Conservation (phyloP, 2,329 filamentous ascomycete species). For the Sarocladium brachiariae region DNA sequence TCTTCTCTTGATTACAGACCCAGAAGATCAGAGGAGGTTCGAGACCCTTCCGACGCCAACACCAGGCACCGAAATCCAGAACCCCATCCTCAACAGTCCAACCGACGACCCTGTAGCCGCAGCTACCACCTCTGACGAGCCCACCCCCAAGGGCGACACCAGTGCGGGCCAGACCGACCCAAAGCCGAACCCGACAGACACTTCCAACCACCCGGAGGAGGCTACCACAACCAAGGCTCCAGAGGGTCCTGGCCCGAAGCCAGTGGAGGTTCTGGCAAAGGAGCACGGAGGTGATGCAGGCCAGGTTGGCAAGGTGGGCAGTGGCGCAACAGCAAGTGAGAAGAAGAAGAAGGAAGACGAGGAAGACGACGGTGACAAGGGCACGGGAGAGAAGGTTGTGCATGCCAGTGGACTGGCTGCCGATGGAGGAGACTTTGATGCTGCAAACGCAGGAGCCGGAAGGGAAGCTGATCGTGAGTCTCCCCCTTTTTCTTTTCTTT, state of each 20-base stretch:
- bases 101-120: slow-evolving; percentile 11
- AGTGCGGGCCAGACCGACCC: slow-evolving; percentile 31
- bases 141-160: slow-evolving; percentile 15
- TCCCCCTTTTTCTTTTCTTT: not conserved
- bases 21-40: slow-evolving; percentile 13
- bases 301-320: slow-evolving; percentile 11
- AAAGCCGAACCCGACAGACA: slow-evolving; percentile 27
- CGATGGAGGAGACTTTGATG: slow-evolving; percentile 64
- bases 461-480: slow-evolving; percentile 58
- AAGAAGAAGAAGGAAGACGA: slow-evolving; percentile 19
- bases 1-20: slow-evolving; percentile 7
- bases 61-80: slow-evolving; percentile 5
- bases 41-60: not conserved
- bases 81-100: not conserved
- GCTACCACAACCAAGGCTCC: slow-evolving; percentile 23
- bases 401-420: slow-evolving; percentile 51
- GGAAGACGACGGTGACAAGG: slow-evolving; percentile 26
- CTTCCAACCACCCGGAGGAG: slow-evolving; percentile 16
- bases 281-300: slow-evolving; percentile 27
- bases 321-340: slow-evolving; percentile 16
- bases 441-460: slow-evolving; percentile 55
- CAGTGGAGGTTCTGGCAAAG: slow-evolving; percentile 30
- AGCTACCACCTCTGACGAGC: slow-evolving; percentile 15
- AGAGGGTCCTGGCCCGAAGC: slow-evolving; percentile 36
- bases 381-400: slow-evolving; percentile 50